Conservation (phyloP, 768 basidiomycete genomes). For the Rhodotorula taiwanensis region DNA sequence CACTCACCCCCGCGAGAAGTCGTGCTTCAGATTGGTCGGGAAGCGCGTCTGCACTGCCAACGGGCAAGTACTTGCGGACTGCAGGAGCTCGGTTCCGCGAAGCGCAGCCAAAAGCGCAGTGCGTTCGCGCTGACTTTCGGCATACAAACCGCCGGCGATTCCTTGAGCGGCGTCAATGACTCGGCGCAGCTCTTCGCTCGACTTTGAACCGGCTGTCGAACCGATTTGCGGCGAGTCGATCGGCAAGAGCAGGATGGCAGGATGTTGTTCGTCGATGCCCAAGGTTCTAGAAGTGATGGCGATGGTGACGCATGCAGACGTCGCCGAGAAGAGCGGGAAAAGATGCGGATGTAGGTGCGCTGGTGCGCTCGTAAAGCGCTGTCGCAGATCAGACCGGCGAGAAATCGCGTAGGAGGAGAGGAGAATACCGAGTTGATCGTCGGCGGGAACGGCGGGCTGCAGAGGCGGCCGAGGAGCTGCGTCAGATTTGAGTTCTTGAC, state of each 20-base stretch:
- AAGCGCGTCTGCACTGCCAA: conserved; percentile 50
- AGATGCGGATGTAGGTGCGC: conserved; percentile 52
- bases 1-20: conserved; percentile 63
- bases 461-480: no score
- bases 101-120: conserved; percentile 61
- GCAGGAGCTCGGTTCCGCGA: conserved; percentile 65
- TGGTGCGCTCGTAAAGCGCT: conserved; percentile 53
- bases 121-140: conserved; percentile 74
- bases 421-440: conserved; percentile 6
- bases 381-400: no score
- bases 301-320: conserved; percentile 56
- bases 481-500: no score
- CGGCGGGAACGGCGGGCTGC: no score
- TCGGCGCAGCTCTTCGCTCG: conserved; percentile 60
- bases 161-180: conserved; percentile 58
- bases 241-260: conserved; percentile 51
- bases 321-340: conserved; percentile 75
- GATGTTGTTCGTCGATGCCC: conserved; percentile 55
- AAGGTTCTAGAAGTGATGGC: conserved; percentile 60
- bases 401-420: conserved; percentile 6
- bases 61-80: conserved; percentile 59
- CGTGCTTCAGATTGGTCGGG: conserved; percentile 49
- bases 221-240: conserved; percentile 55
- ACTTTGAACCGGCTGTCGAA: conserved; percentile 57
- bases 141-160: conserved; percentile 67